Evolutionary conservation across 2,329 filamentous ascomycete species (phyloP).

Genomic region (Coniochaeta prunicola): DNA sequence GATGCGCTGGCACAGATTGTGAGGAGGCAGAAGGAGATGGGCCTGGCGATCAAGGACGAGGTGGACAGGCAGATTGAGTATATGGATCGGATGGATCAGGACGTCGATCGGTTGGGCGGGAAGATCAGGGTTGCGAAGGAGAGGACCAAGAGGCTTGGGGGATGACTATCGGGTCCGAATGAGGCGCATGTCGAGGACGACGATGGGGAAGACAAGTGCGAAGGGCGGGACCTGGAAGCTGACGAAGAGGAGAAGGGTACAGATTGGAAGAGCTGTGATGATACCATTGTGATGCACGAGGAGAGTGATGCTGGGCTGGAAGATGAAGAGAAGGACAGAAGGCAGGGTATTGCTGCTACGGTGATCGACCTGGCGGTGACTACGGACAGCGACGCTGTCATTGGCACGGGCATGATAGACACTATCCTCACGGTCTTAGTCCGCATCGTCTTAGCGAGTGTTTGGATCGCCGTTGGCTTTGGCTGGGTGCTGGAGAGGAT

Average conservation of each 20-base stretch:
- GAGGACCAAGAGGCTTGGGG: slow-evolving; percentile 55
- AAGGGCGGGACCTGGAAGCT: neutral
- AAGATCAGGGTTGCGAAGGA: slow-evolving; percentile 73
- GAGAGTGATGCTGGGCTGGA: neutral
- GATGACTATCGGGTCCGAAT: slow-evolving; percentile 6
- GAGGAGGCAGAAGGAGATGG: slow-evolving; percentile 68
- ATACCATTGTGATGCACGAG: neutral
- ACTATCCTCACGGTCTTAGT: slow-evolving; percentile 14
- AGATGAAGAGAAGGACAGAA: neutral
- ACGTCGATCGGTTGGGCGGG: slow-evolving; percentile 55
- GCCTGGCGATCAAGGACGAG: slow-evolving; percentile 67
- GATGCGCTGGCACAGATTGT: slow-evolving; percentile 62
- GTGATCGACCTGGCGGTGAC: neutral
- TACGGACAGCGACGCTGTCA: neutral
- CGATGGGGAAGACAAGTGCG: neutral
- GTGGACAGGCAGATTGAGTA: slow-evolving; percentile 64
- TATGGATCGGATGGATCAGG: slow-evolving; percentile 58
- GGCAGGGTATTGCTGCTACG: neutral
- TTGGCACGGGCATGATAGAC: slow-evolving; percentile 11
- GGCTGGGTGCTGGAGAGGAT: slow-evolving; percentile 14
- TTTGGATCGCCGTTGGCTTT: slow-evolving; percentile 11
- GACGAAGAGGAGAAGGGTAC: neutral
- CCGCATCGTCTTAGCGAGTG: slow-evolving; percentile 12
- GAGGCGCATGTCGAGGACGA: neutral
- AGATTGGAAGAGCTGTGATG: neutral